phyloP scores from a whole-genome alignment of 352 stramenopile genomes.

The Phytophthora sojae region DNA sequence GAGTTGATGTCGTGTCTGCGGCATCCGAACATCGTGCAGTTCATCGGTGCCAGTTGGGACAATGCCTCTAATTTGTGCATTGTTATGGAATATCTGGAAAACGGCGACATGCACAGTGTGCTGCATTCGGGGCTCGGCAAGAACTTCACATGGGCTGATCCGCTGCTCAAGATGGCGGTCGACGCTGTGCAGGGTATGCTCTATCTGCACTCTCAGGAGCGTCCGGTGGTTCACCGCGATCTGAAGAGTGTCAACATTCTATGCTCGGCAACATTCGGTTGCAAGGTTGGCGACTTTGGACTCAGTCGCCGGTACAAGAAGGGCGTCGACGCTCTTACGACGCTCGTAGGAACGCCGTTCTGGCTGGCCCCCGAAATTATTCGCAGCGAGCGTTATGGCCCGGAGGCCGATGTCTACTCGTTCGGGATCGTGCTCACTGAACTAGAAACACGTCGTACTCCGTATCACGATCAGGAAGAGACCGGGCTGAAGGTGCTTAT shows the following conservation, averaged over 20 bases:
- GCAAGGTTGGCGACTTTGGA: conserved; percentile 90
- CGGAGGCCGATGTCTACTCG: conserved; percentile 87
- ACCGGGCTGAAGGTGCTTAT: conserved; percentile 85
- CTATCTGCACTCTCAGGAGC: conserved; percentile 88
- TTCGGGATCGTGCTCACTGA: conserved; percentile 91
- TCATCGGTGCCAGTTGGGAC: conserved; percentile 90
- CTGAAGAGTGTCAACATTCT: conserved; percentile 92
- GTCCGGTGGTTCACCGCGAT: conserved; percentile 85
- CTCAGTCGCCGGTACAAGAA: conserved; percentile 85
- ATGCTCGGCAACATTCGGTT: conserved; percentile 88
- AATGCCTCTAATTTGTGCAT: conserved; percentile 91
- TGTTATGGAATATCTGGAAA: conserved; percentile 92
- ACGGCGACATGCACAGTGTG: conserved; percentile 89
- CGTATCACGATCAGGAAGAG: conserved; percentile 81
- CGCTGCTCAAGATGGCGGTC: conserved; percentile 88
- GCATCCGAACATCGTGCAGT: conserved; percentile 91
- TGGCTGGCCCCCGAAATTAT: conserved; percentile 92
- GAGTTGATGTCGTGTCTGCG: conserved; percentile 87
- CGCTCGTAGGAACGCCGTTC: conserved; percentile 86
- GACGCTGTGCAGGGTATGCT: conserved; percentile 89
- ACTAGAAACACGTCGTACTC: conserved; percentile 83
- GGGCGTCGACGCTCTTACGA: conserved; percentile 85
- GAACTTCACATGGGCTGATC: conserved; percentile 87
- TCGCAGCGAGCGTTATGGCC: conserved; percentile 84
- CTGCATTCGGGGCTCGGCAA: conserved; percentile 83